Evolutionary conservation across 345 rosid species (phyloP), one percentile per base, ranked within the genome.

Genomic region (Bruguiera gymnorhiza): DNA sequence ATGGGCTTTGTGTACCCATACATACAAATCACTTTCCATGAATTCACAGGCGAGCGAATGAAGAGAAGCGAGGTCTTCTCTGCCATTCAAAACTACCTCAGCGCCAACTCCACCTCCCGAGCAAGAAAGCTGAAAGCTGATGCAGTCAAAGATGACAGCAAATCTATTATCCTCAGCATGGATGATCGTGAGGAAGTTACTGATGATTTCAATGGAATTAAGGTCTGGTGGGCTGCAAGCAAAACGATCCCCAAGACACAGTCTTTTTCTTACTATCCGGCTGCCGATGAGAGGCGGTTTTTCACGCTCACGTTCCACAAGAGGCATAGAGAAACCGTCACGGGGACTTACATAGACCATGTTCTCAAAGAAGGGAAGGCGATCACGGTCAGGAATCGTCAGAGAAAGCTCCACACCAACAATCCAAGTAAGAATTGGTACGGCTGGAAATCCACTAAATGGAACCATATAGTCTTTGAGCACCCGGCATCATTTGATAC

Each of bases 341-440:
- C n/a, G 1, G 82, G 79, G 69, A 37, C 68, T 37, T 82, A 84
- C 63, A 73, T 84, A 68, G 67, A 73, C 68, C 70, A 77, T 62
- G 82, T 84, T 2, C 66, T 86, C 34, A 62, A 75, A 65, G 72
- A 34, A 30, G 80, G 67, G 4, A 80, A 81, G 67, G 83, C 73
- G 52, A 78, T 70, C 54, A 67, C 73, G 1, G 64, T 58, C 34
- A 26, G 32, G 67, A 60, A 30, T 37, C 57, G 63, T 63, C 66
- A 16, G 73, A 70, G 71, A 75, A 77, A 23, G 77, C 37, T 60
- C 7, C 16, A 60, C 32, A 60, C 63, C 63, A 60, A 60, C 63
- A 16, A 29, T 54, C 26, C 58, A 20, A 24, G 58, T 7, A 8
- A 8, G 3, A 4, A 24, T 20, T 73, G 46, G 77, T 64, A 20